Evolutionary conservation across 73 alveolate species (phyloP).

Genomic region (Stentor coeruleus): DNA sequence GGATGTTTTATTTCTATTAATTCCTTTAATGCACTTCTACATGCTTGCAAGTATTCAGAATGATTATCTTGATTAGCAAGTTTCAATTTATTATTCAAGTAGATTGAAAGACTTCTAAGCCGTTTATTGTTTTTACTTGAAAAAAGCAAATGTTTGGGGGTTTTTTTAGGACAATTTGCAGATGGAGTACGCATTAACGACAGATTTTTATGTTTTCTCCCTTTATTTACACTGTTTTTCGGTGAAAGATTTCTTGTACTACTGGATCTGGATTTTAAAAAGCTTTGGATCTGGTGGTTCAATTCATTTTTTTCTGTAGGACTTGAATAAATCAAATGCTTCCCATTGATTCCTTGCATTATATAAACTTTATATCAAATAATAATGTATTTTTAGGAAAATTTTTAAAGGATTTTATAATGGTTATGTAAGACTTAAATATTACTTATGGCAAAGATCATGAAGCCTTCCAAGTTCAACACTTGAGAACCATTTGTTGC

Average conservation of each 20-base stretch:
- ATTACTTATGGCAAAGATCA: not conserved
- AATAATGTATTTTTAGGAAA: not conserved
- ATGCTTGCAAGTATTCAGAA: not conserved
- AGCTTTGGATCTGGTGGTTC: too few species aligned
- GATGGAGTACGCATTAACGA: not conserved
- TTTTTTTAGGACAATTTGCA: too few species aligned
- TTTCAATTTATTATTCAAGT: not conserved
- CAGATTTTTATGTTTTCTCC: not conserved
- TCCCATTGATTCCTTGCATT: too few species aligned
- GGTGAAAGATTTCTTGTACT: too few species aligned
- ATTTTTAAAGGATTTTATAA: too few species aligned
- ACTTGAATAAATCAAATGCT: too few species aligned
- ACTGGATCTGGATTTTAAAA: too few species aligned
- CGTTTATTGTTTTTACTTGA: not conserved
- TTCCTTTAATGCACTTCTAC: not conserved
- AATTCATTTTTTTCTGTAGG: too few species aligned
- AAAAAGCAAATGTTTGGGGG: not conserved
- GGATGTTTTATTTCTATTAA: not conserved
- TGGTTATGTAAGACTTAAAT: too few species aligned
- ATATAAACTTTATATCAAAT: not conserved
- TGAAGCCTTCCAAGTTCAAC: not conserved
- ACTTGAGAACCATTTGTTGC: conserved; percentile 12
- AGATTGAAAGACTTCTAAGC: not conserved
- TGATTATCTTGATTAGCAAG: too few species aligned
- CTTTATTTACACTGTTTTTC: not conserved